Conservation (phyloP, 768 basidiomycete species). For the Cystobasidium onofrii region DNA sequence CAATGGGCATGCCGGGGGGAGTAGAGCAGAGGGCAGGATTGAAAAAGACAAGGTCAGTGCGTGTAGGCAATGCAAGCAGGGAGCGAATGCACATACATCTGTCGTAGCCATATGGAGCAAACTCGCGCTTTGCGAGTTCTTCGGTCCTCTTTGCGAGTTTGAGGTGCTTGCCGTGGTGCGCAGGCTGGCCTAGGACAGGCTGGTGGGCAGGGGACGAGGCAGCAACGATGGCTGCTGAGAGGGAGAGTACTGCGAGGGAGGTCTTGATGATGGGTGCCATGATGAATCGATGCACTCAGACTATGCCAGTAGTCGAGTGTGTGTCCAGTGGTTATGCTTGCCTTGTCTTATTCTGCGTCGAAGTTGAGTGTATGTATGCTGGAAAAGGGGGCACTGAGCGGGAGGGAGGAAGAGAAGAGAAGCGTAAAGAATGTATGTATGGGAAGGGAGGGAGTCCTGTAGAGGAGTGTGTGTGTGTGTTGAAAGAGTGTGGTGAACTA, state of each 20-base stretch:
- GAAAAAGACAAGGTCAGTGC: background rate
- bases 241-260: slow-evolving; percentile 12
- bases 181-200: background rate
- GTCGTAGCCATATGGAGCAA: slow-evolving; percentile 26
- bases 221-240: background rate
- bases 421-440: background rate
- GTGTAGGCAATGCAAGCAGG: background rate
- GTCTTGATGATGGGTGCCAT: slow-evolving; percentile 26
- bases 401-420: background rate
- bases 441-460: background rate
- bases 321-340: no score
- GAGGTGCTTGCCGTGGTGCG: slow-evolving; percentile 12
- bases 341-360: no score
- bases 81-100: slow-evolving; percentile 17
- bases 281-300: background rate
- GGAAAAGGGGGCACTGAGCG: background rate
- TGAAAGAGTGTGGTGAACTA: background rate
- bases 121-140: slow-evolving; percentile 4
- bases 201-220: background rate
- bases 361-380: background rate
- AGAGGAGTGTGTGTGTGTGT: background rate
- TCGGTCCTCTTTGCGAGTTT: slow-evolving; percentile 24
- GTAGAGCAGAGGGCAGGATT: background rate
- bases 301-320: slow-evolving; percentile 8
- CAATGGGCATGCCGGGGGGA: background rate